phyloP scores from a whole-genome alignment of 2,329 filamentous ascomycete genomes.

The Exophiala xenobiotica region DNA sequence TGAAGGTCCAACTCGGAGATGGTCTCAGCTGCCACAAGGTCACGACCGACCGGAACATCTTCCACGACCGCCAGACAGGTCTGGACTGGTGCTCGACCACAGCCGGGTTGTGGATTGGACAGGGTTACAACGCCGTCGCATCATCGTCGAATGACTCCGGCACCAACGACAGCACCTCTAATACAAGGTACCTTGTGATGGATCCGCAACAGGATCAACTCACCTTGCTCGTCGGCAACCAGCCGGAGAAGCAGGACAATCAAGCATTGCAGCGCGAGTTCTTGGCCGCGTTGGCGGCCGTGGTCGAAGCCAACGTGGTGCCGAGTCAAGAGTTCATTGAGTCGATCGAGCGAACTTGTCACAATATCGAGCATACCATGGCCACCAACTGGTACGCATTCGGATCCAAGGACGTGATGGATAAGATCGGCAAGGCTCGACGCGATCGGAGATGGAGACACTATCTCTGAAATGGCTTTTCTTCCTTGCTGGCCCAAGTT shows the following conservation, averaged over 20 bases:
- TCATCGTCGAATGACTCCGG: not conserved
- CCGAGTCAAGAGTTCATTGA: conserved; percentile 2
- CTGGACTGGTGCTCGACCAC: conserved; percentile 9
- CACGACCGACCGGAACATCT: conserved; percentile 1
- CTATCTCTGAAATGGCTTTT: conserved; percentile 1
- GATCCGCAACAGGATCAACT: not conserved
- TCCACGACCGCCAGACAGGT: not conserved
- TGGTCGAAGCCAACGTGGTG: conserved; percentile 7
- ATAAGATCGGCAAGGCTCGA: not conserved
- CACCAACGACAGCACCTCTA: not conserved
- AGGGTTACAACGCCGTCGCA: not conserved
- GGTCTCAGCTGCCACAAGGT: not conserved
- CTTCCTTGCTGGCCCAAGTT: no score
- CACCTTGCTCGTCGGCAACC: not conserved
- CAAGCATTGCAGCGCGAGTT: conserved; percentile 9
- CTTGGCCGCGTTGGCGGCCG: conserved; percentile 1
- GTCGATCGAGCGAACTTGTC: conserved; percentile 1
- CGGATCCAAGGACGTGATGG: conserved; percentile 6
- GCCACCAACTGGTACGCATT: conserved; percentile 3
- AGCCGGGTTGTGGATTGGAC: conserved; percentile 8
- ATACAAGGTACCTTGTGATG: not conserved
- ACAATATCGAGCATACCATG: conserved; percentile 2
- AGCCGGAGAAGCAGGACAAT: conserved; percentile 2
- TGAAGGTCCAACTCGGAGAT: conserved; percentile 1
- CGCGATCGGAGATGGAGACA: conserved; percentile 2